phyloP scores from a whole-genome alignment of 1,139 yeast genomes.

The Debaryomycetaceae sp. region DNA sequence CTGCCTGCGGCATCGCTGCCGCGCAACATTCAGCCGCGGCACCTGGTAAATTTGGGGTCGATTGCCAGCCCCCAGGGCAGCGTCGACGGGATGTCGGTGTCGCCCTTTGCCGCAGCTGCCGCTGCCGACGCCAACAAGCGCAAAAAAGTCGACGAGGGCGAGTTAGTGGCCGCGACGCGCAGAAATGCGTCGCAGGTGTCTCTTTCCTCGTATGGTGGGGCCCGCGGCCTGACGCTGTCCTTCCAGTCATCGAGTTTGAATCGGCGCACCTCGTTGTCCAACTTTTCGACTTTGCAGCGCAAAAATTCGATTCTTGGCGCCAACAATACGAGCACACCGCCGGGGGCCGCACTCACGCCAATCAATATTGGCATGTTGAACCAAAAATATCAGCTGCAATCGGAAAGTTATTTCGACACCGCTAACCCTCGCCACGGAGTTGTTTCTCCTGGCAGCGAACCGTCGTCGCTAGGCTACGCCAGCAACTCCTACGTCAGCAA shows the following conservation, averaged over 20 bases:
- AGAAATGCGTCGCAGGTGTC: conserved; percentile 12
- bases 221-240: conserved; percentile 18
- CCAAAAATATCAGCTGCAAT: conserved; percentile 19
- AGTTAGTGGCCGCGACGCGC: conserved; percentile 9
- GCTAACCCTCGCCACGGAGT: conserved; percentile 1
- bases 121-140: conserved; percentile 20
- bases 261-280: conserved; percentile 18
- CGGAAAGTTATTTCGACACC: conserved; percentile 26
- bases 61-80: conserved; percentile 24
- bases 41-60: conserved; percentile 15
- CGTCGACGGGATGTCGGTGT: conserved; percentile 16
- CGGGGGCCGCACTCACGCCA: conserved; percentile 22
- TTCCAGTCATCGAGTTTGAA: conserved; percentile 19
- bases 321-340: conserved; percentile 8
- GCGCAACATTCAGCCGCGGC: conserved; percentile 8
- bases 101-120: conserved; percentile 18
- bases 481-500: not conserved
- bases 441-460: conserved; percentile 19
- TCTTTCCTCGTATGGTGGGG: conserved; percentile 11
- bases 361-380: conserved; percentile 26
- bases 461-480: conserved; percentile 1
- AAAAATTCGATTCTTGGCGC: conserved; percentile 13
- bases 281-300: conserved; percentile 14
- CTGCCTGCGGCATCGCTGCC: conserved; percentile 5
- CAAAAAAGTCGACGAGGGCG: conserved; percentile 32